A percentile compares a stretch with the other conserved stretches of the same genome.
Conservation (phyloP, 805 yeast species). For the Metschnikowia colocasiae region DNA sequence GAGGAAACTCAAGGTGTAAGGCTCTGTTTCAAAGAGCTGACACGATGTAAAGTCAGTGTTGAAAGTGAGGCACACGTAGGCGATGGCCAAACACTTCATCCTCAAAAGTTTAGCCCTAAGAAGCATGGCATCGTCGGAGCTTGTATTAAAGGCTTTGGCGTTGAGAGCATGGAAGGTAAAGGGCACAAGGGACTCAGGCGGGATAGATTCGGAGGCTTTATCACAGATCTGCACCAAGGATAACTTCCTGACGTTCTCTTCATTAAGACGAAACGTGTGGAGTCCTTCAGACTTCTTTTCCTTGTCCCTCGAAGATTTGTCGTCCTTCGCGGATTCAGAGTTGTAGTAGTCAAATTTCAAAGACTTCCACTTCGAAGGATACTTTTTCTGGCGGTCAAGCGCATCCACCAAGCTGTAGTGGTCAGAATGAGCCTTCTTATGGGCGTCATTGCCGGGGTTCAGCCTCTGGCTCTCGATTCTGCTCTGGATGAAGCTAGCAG, state of each 20-base stretch:
- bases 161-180: constrained; percentile 58
- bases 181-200: constrained; percentile 60
- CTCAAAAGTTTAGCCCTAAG: constrained; percentile 58
- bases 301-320: constrained; percentile 5
- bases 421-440: constrained; percentile 25
- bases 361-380: constrained; percentile 55
- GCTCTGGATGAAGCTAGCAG: constrained; percentile 35
- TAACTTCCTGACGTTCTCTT: constrained; percentile 52
- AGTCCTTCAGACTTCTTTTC: constrained; percentile 41
- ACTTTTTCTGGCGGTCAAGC: constrained; percentile 36
- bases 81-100: constrained; percentile 64
- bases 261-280: constrained; percentile 47
- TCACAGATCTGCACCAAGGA: constrained; percentile 62
- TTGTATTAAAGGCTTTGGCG: constrained; percentile 69
- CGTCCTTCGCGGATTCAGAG: neutral
- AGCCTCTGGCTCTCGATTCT: constrained; percentile 14
- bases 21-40: constrained; percentile 64
- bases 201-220: constrained; percentile 53
- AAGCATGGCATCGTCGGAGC: constrained; percentile 48
- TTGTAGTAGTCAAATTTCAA: constrained; percentile 51
- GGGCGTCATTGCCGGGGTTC: neutral
- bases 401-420: constrained; percentile 48
- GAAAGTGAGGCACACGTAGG: constrained; percentile 56
- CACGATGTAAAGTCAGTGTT: constrained; percentile 59
- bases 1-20: constrained; percentile 63